Evolutionary conservation across 306 rosid species (phyloP).

Genomic region (Corylus americana): DNA sequence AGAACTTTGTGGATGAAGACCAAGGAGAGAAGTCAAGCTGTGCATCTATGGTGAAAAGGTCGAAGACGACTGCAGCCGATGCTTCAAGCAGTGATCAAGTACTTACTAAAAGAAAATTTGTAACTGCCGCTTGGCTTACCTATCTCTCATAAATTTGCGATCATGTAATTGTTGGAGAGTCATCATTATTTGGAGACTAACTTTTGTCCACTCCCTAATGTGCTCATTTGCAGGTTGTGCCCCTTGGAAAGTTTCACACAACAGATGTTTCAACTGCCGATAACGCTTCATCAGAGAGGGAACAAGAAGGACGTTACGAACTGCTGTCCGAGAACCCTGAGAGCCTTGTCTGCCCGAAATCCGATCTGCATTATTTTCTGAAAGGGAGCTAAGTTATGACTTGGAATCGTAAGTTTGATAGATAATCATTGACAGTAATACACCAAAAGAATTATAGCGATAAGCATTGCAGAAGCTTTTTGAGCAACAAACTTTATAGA

Average conservation of each 20-base stretch:
- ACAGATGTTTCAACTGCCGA: conserved; percentile 33
- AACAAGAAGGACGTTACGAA: conserved; percentile 28
- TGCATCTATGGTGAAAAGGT: conserved; percentile 51
- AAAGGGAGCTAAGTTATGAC: conserved; percentile 42
- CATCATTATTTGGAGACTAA: conserved; percentile 12
- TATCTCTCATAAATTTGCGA: neutral
- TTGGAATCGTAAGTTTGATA: conserved; percentile 33
- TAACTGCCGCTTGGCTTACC: conserved; percentile 1
- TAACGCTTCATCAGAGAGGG: conserved; percentile 30
- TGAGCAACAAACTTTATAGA: conserved; percentile 17
- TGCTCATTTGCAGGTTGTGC: conserved; percentile 46
- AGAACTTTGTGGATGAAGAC: conserved; percentile 66
- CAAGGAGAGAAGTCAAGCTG: conserved; percentile 44
- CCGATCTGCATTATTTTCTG: conserved; percentile 34
- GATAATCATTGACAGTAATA: conserved; percentile 26
- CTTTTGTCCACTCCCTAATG: conserved; percentile 15
- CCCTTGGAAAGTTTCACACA: conserved; percentile 34
- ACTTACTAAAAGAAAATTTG: neutral
- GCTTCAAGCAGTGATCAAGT: conserved; percentile 52
- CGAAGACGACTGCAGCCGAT: conserved; percentile 44
- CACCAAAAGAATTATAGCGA: conserved; percentile 1
- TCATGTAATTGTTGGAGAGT: neutral
- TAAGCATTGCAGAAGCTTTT: conserved; percentile 22
- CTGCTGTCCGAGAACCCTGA: conserved; percentile 47
- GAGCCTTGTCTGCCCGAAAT: conserved; percentile 37